These are phyloP conservation scores for Clonostachys sp. DNA, from an alignment of 2,329 filamentous ascomycete genomes.

Conservation along the genomic window DNA sequence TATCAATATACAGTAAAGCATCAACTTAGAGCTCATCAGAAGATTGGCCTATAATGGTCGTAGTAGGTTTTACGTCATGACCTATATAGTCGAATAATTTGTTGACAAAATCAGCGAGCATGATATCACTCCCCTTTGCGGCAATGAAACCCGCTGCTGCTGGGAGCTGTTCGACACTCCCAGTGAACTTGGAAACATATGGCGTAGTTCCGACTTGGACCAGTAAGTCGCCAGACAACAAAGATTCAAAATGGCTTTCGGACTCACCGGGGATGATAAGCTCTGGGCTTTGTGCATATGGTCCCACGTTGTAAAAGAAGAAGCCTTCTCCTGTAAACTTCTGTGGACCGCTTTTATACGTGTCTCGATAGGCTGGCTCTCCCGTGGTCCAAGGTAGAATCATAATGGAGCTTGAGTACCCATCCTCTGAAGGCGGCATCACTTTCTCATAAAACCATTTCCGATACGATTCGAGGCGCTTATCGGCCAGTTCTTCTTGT, in stretches of 20 bases:
- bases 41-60: too few species aligned
- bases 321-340: not conserved
- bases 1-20: too few species aligned
- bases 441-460: not conserved
- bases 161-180: not conserved
- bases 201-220: not conserved
- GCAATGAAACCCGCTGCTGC: slow-evolving; percentile 1
- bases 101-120: slow-evolving; percentile 1
- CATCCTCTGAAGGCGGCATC: not conserved
- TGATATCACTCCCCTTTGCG: slow-evolving; percentile 1
- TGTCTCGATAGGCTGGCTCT: not conserved
- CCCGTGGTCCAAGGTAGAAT: not conserved
- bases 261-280: not conserved
- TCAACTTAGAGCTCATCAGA: too few species aligned
- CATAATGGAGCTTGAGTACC: not conserved
- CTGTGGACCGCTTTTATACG: not conserved
- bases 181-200: slow-evolving; percentile 1
- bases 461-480: not conserved
- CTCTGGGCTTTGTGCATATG: not conserved
- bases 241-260: not conserved
- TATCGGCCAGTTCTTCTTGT: not conserved
- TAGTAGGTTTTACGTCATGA: too few species aligned
- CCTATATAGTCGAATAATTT: not conserved
- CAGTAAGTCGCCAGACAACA: not conserved
- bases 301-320: not conserved